Base-by-base conservation (phyloP, 2,329 filamentous ascomycete genomes). In the Sclerotinia spermophila region DNA sequence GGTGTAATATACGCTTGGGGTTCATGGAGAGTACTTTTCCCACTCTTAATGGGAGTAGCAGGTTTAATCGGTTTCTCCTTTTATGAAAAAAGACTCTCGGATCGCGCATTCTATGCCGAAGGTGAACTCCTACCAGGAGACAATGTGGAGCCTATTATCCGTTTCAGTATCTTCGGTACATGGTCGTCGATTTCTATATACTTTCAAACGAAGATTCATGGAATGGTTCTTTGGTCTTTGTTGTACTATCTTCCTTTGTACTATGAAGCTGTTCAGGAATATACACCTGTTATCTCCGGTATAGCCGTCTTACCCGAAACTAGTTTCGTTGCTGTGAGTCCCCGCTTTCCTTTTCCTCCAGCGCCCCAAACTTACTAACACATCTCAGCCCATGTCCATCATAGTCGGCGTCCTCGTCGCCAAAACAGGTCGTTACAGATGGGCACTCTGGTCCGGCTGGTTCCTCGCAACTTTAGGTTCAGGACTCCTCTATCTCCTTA, bases 1-100 rank as follows among this genome's bases (percentile, higher is more conserved):
- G 89, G 89, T 51, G 83, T 90, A 13, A 86, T 89, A 80, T 92
- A 90, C 76, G 76, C 83, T 0, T 92, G 90, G 90, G 77, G 81
- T 59, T 87, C 84, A 5, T 90, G 86, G 84, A 83, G 84, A 1
- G 89, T 88, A 0, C 80, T 92, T 2, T 83, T 89, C 0, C 90
- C 89, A 0, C 79, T 92, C 21, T 78, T 87, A 5, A 53, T 91
- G 13, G 89, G 89, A 2, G 76, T 81, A 0, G 78, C 81, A 1
- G 84, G 86, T 1, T 78, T 92, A 5, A 74, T 84, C 3, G 80
- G 75, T 10, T 89, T 89, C 75, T 81, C 82, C 15, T 79, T 85
- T 35, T 90, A 86, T 75, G 87, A 91, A 77, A 58, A 72, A 17
- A 56, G 70, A 17, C 73, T 78, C 7, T 77, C 75, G 2, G 62